A percentile compares a stretch with the other conserved stretches of the same genome.
These are phyloP conservation scores for Apiospora aurea DNA, from an alignment of 2,329 filamentous ascomycete genomes.

Conservation along the genomic window DNA sequence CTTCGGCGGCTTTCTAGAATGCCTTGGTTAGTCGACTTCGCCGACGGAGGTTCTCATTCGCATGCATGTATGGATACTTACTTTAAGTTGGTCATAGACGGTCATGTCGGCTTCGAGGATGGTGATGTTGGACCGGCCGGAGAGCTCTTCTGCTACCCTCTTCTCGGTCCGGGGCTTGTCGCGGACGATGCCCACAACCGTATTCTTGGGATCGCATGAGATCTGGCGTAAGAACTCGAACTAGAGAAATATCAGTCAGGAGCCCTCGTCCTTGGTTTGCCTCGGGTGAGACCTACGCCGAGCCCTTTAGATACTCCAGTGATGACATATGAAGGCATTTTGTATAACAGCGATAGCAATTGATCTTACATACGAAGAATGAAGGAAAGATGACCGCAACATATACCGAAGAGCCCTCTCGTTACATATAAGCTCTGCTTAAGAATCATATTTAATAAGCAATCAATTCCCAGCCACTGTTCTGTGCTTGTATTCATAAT, in stretches of 20 bases:
- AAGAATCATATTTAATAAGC: background rate
- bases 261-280: too few species aligned
- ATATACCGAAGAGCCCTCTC: background rate
- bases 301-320: constrained; percentile 34
- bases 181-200: constrained; percentile 56
- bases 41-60: background rate
- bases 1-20: background rate
- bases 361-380: background rate
- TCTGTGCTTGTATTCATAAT: background rate
- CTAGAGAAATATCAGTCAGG: constrained; percentile 40
- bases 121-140: constrained; percentile 49
- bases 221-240: constrained; percentile 57
- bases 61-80: constrained; percentile 27
- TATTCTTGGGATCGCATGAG: constrained; percentile 50
- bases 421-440: background rate
- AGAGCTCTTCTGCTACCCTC: constrained; percentile 50
- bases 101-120: constrained; percentile 55
- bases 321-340: constrained; percentile 34
- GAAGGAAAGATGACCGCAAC: background rate
- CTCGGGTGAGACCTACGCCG: constrained; percentile 35
- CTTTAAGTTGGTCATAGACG: constrained; percentile 48
- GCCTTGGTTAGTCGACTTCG: background rate
- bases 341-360: background rate
- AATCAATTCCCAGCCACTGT: background rate
- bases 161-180: constrained; percentile 53